Evolutionary conservation across 2,329 filamentous ascomycete genomes (phyloP).

Genomic region (Orbilia quercus): DNA sequence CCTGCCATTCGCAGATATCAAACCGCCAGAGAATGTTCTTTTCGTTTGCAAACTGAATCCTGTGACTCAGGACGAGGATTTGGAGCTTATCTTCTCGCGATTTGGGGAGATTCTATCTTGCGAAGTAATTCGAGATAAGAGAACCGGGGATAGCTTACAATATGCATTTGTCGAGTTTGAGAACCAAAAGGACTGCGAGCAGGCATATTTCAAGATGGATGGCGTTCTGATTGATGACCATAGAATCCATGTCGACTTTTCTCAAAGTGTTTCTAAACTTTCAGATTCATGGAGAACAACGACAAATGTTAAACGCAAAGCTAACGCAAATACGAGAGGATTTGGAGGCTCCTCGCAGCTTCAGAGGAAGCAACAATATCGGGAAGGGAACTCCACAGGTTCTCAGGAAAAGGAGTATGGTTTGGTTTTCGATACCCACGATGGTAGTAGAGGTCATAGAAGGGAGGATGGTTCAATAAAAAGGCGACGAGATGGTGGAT

Average conservation of each 20-base stretch:
- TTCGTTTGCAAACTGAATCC: constrained; percentile 99
- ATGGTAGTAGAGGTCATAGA: constrained; percentile 69
- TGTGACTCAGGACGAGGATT: constrained; percentile 91
- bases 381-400: constrained; percentile 70
- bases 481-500: constrained; percentile 61
- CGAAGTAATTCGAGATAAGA: constrained; percentile 93
- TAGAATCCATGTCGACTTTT: constrained; percentile 98
- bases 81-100: constrained; percentile 94
- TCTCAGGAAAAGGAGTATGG: constrained; percentile 68
- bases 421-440: constrained; percentile 83
- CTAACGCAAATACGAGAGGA: constrained; percentile 73
- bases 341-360: constrained; percentile 90
- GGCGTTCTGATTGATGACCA: constrained; percentile 96
- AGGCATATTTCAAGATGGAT: constrained; percentile 99
- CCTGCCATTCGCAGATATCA: constrained; percentile 95
- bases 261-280: constrained; percentile 87
- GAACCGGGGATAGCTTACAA: constrained; percentile 92
- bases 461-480: constrained; percentile 60
- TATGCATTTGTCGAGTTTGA: constrained; percentile 99
- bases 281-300: constrained; percentile 89
- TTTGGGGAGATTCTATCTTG: constrained; percentile 96
- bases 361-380: constrained; percentile 91
- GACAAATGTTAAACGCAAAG: constrained; percentile 80
- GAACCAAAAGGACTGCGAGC: constrained; percentile 90
- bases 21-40: constrained; percentile 94